Evolutionary conservation across 768 basidiomycete genomes (phyloP).

Genomic region (Pilatotrama ljubarskyi): DNA sequence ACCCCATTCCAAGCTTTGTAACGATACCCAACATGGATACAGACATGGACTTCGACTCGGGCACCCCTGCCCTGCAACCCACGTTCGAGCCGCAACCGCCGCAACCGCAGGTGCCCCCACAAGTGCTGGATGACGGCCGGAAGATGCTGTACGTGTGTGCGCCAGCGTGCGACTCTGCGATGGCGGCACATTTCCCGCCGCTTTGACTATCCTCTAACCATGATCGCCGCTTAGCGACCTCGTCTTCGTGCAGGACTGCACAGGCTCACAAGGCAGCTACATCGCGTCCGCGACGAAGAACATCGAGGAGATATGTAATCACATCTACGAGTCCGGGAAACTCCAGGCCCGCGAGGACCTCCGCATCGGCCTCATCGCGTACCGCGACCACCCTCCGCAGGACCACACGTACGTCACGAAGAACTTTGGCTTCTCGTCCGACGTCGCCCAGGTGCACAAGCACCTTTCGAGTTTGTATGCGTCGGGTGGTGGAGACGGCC

Average conservation of each 20-base stretch:
- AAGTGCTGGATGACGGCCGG: constrained; percentile 44
- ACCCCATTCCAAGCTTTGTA: not conserved
- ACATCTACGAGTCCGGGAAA: constrained; percentile 92
- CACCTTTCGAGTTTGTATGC: constrained; percentile 85
- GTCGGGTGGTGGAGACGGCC: constrained; percentile 91
- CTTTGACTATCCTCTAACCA: not conserved
- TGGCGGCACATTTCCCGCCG: not conserved
- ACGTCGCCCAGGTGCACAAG: constrained; percentile 83
- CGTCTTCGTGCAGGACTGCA: constrained; percentile 95
- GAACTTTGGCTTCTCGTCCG: constrained; percentile 93
- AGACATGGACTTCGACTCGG: constrained; percentile 70
- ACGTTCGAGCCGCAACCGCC: constrained; percentile 28
- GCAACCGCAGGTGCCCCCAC: constrained; percentile 34
- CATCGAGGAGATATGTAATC: constrained; percentile 91
- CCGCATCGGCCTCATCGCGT: constrained; percentile 90
- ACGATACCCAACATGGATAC: constrained; percentile 60
- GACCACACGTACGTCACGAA: constrained; percentile 93
- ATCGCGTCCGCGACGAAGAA: constrained; percentile 95
- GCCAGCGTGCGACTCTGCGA: too few species aligned
- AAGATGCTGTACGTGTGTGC: constrained; percentile 70
- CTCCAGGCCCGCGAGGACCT: constrained; percentile 87
- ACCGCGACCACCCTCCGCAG: constrained; percentile 96
- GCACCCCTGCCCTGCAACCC: constrained; percentile 34
- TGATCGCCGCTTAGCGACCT: constrained; percentile 61
- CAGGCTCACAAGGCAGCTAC: constrained; percentile 87